Evolutionary conservation across 1,139 yeast genomes (phyloP), one percentile per base, ranked within the genome.

Genomic region (Lodderomyces metapsilosis): DNA sequence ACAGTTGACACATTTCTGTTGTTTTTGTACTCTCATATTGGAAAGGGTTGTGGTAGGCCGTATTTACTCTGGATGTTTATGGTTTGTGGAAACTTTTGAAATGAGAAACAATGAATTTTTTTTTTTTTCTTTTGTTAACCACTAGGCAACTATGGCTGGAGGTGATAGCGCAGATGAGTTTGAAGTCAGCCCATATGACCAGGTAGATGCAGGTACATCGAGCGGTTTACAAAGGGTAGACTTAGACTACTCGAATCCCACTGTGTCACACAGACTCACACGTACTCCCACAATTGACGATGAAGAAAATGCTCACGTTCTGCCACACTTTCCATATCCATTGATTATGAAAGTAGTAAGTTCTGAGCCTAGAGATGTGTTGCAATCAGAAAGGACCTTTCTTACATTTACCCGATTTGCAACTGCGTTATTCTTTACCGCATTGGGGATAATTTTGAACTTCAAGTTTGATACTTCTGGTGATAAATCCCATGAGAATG

Each of bases 321-420:
- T 28, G 25, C 15, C 24, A 12, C 25, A 32, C 5, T 51, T 51
- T 34, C 54, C 65, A 2, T 57, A 55, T 39, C 51, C 52, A 21
- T 46, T 72, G 28, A 54, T 72, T 3, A 53, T 78, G 41, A 65
- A 68, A 24, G 70, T 78, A 27, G 60, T 68, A 6, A 64, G 76
- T 3, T 74, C 81, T 1, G 82, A 80, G 45, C 84, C 86, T 0
- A 60, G 86, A 42, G 87, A 81, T 56, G 78, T 79, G 18, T 58
- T 80, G 12, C 84, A 80, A 62, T 74, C 76, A 44, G 87, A 80
- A 52, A 58, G 85, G 36, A 79, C 85, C 0, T 68, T 80, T 23
- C 59, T 81, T 9, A 65, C 79, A 23, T 76, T 80, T 58, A 59
- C 78, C 38, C 65, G 80, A 43, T 76, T 80, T 49, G 59, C 82